Evolutionary conservation across 1,139 yeast species (phyloP), one percentile per base, ranked within the genome.

Genomic region (Candida neerlandica): DNA sequence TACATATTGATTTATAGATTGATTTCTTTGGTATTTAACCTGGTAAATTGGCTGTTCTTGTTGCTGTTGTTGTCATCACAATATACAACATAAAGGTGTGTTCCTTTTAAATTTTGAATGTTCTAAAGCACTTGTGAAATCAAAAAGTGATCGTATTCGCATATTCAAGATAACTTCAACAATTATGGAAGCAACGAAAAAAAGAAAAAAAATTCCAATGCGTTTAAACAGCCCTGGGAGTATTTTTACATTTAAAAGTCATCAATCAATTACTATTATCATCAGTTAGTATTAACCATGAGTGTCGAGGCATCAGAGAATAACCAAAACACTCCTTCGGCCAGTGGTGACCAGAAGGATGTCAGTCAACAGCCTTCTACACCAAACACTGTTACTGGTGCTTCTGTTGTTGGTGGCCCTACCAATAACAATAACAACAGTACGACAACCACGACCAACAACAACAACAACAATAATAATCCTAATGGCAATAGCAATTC

Each of bases 271-370:
- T n/a, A 29, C 4, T 4, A 9, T 23, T 11, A 9, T 26, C 34
- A 16, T 19, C 30, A 18, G 38, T 16, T 34, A 15, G n/a, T 23
- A 43, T 37, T n/a, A 12, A 21, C 12, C 29, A 39, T 45, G 48
- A 45, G 48, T 45, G 44, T 34, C 19, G 44, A 37, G 18, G 19
- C 37, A 33, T 41, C 44, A 14, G 30, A 35, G 18, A 42, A 30
- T 9, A 41, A 21, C 3, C 27, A 15, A 16, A 30, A 33, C 26
- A 19, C 44, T 14, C 12, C 41, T n/a, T 12, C 16, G 14, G 39
- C n/a, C 19, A 21, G 34, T 27, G 41, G 37, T 16, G 30, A 34
- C 15, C 41, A 26, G 33, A 34, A 16, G 9, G 27, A 11, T 21
- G 32, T 37, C n/a, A 41, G 33, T 14, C 42, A 26, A 11, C 29